phyloP scores from a whole-genome alignment of 2,329 filamentous ascomycete genomes.

The Xylariaceae sp. region DNA sequence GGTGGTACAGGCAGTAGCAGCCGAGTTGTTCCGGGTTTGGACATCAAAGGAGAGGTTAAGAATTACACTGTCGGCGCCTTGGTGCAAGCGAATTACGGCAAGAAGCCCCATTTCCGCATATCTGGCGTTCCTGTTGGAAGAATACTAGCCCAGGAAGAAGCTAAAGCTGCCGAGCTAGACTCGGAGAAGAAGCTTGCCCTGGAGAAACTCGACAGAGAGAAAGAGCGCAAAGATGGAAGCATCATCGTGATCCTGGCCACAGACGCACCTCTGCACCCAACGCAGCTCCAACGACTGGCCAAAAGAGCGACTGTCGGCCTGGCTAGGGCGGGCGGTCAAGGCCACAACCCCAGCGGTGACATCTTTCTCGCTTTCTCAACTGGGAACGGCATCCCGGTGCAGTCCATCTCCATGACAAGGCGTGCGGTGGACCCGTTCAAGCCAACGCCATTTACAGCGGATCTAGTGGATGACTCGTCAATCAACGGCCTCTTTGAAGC shows the following conservation, averaged over 20 bases:
- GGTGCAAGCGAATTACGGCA: constrained; percentile 71
- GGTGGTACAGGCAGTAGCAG: constrained; percentile 70
- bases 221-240: constrained; percentile 65
- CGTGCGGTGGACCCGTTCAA: constrained; percentile 51
- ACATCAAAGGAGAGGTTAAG: constrained; percentile 44
- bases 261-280: constrained; percentile 64
- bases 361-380: constrained; percentile 73
- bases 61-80: constrained; percentile 67
- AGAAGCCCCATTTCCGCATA: constrained; percentile 61
- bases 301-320: constrained; percentile 68
- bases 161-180: constrained; percentile 34
- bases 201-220: constrained; percentile 41
- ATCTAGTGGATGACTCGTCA: constrained; percentile 62
- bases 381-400: constrained; percentile 57
- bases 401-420: constrained; percentile 43
- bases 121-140: constrained; percentile 67
- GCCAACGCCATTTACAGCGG: constrained; percentile 46
- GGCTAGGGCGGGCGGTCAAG: constrained; percentile 65
- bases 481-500: constrained; percentile 69
- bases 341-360: constrained; percentile 68
- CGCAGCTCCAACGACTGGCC: constrained; percentile 63
- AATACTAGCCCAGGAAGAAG: constrained; percentile 56
- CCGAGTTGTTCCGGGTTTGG: constrained; percentile 58
- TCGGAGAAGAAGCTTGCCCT: constrained; percentile 40
- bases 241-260: constrained; percentile 68